Base-by-base conservation (phyloP, 345 rosid genomes). In the Bretschneidera sinensis region DNA sequence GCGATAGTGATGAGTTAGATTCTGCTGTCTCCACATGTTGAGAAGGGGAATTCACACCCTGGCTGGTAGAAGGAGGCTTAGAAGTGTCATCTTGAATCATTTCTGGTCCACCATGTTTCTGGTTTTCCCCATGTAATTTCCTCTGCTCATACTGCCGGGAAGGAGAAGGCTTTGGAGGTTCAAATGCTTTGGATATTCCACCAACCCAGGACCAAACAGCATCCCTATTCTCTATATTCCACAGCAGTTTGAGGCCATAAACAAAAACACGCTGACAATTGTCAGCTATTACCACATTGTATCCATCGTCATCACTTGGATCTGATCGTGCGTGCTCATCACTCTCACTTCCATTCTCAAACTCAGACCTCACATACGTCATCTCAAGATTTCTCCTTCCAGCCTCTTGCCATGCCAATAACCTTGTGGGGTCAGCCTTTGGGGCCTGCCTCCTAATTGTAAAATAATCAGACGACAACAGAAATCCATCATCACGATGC, bases 351-450 rank as follows among this genome's bases (percentile, higher is more conserved):
- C 95, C 96, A 66, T 88, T 86, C 76, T 91, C 99, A 70, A 90
- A 90, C 76, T 88, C 99, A 43, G 99, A 94, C 72, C 97, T 80
- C 61, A 91, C 95, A 75, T 79, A 82, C 15, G 95, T 91, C 95
- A 86, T 83, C 86, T 91, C 97, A 75, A 77, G 78, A 77, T 90
- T 90, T 82, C 79, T 86, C 78, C 92, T 86, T 63, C 97, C 97
- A 85, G 92, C 92, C 81, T 85, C 97, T 85, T 88, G 99, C 99
- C 99, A 94, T 51, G 99, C 95, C 73, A 86, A 76, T 72, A 94
- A 69, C 63, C 92, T 86, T 52, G 79, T 83, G 54, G 96, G 82
- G 71, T 94, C 96, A 60, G 92, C 97, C 79, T 94, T 94, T 25
- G 84, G 92, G 66, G 97, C 81, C 75, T 94, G 99, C 83, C 84